Evolutionary conservation across 148 eudicot species (phyloP).

Genomic region (Beta vulgaris): DNA sequence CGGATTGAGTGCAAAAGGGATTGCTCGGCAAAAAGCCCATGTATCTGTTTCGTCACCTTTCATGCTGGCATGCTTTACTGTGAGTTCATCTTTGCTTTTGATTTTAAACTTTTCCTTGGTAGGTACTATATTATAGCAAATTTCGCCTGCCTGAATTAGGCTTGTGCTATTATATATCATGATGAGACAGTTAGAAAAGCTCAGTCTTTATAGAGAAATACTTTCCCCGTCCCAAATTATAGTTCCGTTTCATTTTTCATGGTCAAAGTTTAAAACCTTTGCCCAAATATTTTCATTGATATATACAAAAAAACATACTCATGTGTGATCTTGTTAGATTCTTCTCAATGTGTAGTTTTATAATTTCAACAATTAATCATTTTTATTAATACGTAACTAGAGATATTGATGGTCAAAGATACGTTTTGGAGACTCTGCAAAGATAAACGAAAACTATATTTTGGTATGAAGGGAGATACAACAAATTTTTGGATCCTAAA

Average conservation of each 20-base stretch:
- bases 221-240: not conserved
- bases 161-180: not conserved
- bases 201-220: not conserved
- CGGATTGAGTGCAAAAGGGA: slow-evolving; percentile 70
- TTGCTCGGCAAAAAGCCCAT: slow-evolving; percentile 62
- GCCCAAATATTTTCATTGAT: too few relatives aligned
- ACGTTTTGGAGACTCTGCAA: too few relatives aligned
- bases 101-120: not conserved
- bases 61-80: slow-evolving; percentile 77
- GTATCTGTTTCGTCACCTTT: slow-evolving; percentile 74
- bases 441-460: too few relatives aligned
- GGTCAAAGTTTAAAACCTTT: too few relatives aligned
- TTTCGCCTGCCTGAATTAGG: not conserved
- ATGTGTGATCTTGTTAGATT: too few relatives aligned
- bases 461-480: not conserved
- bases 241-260: too few relatives aligned
- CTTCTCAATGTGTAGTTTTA: too few relatives aligned
- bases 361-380: too few relatives aligned
- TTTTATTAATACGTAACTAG: too few relatives aligned
- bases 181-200: not conserved
- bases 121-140: not conserved
- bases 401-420: too few relatives aligned
- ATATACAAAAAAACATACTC: too few relatives aligned
- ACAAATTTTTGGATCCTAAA: not conserved
- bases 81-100: slow-evolving; percentile 37